Evolutionary conservation across 1,284 basidiomycete species (phyloP).

Genomic region (Naganishia cerealis): DNA sequence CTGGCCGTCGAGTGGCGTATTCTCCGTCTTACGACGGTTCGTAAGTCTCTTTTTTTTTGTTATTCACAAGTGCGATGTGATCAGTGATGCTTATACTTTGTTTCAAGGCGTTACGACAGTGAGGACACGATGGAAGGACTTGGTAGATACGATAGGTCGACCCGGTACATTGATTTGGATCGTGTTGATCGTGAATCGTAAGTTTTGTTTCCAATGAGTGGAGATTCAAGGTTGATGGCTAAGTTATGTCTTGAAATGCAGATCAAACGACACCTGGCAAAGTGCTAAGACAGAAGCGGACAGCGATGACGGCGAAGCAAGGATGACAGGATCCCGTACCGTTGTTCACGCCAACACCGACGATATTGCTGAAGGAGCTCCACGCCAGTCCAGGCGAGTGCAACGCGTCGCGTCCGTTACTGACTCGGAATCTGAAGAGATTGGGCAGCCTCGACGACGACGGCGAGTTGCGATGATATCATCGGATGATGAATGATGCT

Average conservation of each 20-base stretch:
- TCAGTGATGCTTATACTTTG: slow-evolving; percentile 22
- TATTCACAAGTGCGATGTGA: slow-evolving; percentile 16
- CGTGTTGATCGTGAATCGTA: not conserved
- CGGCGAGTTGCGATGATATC: not conserved
- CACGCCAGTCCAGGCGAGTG: not conserved
- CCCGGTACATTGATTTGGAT: not conserved
- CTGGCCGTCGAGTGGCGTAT: slow-evolving; percentile 6
- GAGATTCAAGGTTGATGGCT: not conserved
- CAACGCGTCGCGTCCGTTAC: not conserved
- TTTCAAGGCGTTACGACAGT: not conserved
- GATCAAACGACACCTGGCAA: not conserved
- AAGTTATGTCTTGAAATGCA: not conserved
- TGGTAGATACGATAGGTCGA: not conserved
- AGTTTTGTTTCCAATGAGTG: not conserved
- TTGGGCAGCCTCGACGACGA: not conserved
- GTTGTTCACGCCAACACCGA: not conserved
- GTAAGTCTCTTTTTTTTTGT: slow-evolving; percentile 10
- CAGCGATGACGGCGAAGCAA: not conserved
- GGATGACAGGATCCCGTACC: not conserved
- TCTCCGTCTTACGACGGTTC: slow-evolving; percentile 5
- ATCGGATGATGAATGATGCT: slow-evolving; percentile 10
- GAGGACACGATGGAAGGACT: no score
- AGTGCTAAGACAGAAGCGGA: not conserved
- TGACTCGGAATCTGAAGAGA: not conserved
- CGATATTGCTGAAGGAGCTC: not conserved